Percentiles rank a stretch among this genome's conserved stretches.
Conservation (phyloP, 2,329 filamentous ascomycete species). For the Ophidiomyces ophidiicola region DNA sequence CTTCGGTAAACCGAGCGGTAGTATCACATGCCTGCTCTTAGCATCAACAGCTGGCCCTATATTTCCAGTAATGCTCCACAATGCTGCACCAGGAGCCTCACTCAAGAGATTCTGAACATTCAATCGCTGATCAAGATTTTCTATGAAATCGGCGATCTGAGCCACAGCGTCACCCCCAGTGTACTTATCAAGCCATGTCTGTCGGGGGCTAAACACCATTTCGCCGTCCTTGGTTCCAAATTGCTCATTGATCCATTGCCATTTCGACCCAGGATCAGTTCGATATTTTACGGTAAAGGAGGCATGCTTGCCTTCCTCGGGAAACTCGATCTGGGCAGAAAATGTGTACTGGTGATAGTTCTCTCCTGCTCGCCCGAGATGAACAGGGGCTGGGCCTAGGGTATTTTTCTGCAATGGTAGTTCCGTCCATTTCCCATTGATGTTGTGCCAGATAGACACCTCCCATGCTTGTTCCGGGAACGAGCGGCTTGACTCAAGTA, state of each 20-base stretch:
- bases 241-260: slow-evolving; percentile 36
- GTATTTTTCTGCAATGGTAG: slow-evolving; percentile 39
- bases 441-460: slow-evolving; percentile 63
- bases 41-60: slow-evolving; percentile 44
- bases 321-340: slow-evolving; percentile 22
- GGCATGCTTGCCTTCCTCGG: slow-evolving; percentile 21
- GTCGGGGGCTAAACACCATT: slow-evolving; percentile 28
- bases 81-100: slow-evolving; percentile 30
- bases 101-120: slow-evolving; percentile 26
- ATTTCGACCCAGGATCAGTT: slow-evolving; percentile 25
- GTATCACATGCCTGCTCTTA: slow-evolving; percentile 37
- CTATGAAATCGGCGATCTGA: slow-evolving; percentile 24
- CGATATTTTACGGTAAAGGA: slow-evolving; percentile 36
- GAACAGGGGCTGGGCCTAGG: slow-evolving; percentile 21
- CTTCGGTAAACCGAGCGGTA: slow-evolving; percentile 53
- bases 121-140: slow-evolving; percentile 25
- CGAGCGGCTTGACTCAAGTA: slow-evolving; percentile 53
- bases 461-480: slow-evolving; percentile 53
- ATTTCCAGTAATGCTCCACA: slow-evolving; percentile 44
- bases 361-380: slow-evolving; percentile 18
- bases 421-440: slow-evolving; percentile 45
- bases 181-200: slow-evolving; percentile 8
- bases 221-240: slow-evolving; percentile 31
- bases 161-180: slow-evolving; percentile 12
- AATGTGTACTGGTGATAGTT: slow-evolving; percentile 28